Evolutionary conservation across 768 basidiomycete species (phyloP), one percentile per base, ranked within the genome.

Genomic region (Trametes cingulata): DNA sequence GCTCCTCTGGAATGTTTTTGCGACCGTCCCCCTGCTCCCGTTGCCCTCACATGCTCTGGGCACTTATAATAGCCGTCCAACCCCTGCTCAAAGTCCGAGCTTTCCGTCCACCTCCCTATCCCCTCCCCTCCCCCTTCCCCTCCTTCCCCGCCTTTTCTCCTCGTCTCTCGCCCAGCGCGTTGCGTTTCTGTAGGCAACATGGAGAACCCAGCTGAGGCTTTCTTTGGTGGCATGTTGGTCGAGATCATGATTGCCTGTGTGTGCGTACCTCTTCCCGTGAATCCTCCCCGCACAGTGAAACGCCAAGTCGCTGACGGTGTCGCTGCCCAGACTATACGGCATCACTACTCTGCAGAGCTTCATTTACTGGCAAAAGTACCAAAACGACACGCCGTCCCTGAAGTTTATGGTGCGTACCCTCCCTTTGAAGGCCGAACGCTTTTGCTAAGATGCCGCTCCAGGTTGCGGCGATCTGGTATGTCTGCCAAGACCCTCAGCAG

Each of bases 221-320:
- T 60, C 59, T 60, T 60, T 33, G 59, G 59, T 14, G 59, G 59
- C 22, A 53, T 60, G 47, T 43, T 60, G 52, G 41, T 55, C 17
- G 52, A 60, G 59, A 50, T 60, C 41, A 49, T 55, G 47, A 60
- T 60, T 24, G 59, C 59, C 25, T 55, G 59, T 41, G 50, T 60
- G 59, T 60, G 22, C 9, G 59, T 60, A 47, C 14, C 25, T 6
- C 6, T 10, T 19, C 29, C 25, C 6, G 14, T 19, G n/a, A 17
- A 22, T 37, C 29, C 29, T 10, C 10, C 10, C 29, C 29, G 29
- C n/a, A 10, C 15, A 7, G 13, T 6, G 22, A 40, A 33, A 33
- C 27, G 41, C 17, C 12, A 15, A 10, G 13, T 3, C 9, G 22
- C 22, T 54, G 29, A 54, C 52, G 3, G 12, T 15, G 33, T 17